Conservation (phyloP, 345 rosid genomes). For the Euclidium syriacum region DNA sequence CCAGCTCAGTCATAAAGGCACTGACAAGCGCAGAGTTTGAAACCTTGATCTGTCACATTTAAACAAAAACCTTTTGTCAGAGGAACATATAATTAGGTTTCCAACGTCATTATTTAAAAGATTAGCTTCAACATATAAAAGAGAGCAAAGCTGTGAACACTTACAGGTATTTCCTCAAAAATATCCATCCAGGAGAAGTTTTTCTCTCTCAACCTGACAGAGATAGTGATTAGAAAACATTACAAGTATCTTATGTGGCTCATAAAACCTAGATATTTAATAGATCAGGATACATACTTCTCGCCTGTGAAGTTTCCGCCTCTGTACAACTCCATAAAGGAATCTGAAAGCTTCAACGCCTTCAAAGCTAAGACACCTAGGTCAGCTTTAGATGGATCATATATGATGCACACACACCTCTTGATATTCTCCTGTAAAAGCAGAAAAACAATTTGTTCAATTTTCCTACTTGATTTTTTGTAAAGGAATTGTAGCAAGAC, state of each 20-base stretch:
- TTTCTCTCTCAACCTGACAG: conserved; percentile 87
- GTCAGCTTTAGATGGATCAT: conserved; percentile 91
- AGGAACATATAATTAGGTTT: not conserved
- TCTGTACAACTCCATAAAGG: conserved; percentile 90
- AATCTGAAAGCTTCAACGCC: conserved; percentile 97
- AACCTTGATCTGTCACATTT: conserved; percentile 70
- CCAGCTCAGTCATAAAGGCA: conserved; percentile 95
- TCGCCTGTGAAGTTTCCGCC: conserved; percentile 85
- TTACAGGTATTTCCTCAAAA: conserved; percentile 98
- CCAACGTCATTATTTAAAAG: not conserved
- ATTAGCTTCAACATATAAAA: not conserved
- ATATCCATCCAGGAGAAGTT: conserved; percentile 99
- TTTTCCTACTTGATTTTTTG: not conserved
- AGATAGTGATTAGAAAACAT: conserved; percentile 6
- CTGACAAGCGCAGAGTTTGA: conserved; percentile 96
- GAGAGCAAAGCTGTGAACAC: conserved; percentile 24
- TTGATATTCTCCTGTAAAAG: conserved; percentile 76
- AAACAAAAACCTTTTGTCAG: not conserved
- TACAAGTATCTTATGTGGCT: not conserved
- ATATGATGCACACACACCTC: conserved; percentile 94
- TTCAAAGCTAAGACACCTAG: conserved; percentile 90
- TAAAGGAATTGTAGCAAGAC: not conserved
- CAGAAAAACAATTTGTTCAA: not conserved
- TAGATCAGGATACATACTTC: conserved; percentile 49
- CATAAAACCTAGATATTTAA: not conserved